A percentile compares a stretch with the other conserved stretches of the same genome.
These are phyloP conservation scores for Pleomassaria siparia DNA, from an alignment of 2,329 filamentous ascomycete genomes.

Conservation along the genomic window DNA sequence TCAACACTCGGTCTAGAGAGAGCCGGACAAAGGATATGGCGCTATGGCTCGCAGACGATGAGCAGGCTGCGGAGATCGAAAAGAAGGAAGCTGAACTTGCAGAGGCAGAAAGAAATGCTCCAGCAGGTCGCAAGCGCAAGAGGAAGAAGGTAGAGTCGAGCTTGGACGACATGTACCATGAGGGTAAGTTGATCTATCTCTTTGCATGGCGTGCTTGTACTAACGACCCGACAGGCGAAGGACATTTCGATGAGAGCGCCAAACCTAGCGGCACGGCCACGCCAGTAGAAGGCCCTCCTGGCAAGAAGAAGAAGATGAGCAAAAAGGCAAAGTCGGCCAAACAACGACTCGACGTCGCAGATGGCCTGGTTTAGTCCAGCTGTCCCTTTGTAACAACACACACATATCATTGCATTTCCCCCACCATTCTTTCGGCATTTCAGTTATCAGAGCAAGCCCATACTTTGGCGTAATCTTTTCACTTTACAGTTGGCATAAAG, in stretches of 20 bases:
- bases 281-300: constrained; percentile 54
- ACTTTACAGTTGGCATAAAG: background rate
- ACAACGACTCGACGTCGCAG: constrained; percentile 52
- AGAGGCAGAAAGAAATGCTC: constrained; percentile 59
- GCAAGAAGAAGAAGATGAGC: constrained; percentile 52
- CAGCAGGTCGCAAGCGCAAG: constrained; percentile 55
- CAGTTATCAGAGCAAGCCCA: too few relatives aligned
- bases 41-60: constrained; percentile 97
- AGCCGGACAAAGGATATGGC: constrained; percentile 98
- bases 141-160: constrained; percentile 61
- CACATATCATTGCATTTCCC: background rate
- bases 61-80: constrained; percentile 92
- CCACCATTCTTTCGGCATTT: background rate
- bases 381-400: background rate
- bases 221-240: constrained; percentile 69
- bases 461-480: too few relatives aligned
- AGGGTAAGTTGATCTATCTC: constrained; percentile 67
- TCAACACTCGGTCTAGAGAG: constrained; percentile 87
- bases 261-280: constrained; percentile 87
- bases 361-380: constrained; percentile 40
- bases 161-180: constrained; percentile 97
- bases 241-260: constrained; percentile 87
- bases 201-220: constrained; percentile 2
- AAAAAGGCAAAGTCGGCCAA: constrained; percentile 57
- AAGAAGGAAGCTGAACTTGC: constrained; percentile 85